Base-by-base conservation (phyloP, 129 eudicot species). In the Tagetes erecta region DNA sequence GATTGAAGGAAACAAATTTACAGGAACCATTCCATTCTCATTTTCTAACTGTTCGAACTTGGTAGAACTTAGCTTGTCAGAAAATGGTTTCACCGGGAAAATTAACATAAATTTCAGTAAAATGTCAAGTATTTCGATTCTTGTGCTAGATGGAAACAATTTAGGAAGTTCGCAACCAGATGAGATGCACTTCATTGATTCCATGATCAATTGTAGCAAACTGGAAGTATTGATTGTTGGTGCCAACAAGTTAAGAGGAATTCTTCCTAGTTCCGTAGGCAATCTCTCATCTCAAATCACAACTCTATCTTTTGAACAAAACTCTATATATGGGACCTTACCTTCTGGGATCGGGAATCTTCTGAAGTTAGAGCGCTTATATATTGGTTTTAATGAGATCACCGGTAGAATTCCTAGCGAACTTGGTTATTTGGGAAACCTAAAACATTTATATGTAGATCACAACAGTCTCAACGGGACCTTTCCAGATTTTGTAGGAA, bases 31-130 rank as follows among this genome's bases (percentile, higher is more conserved):
- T 62, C 90, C 87, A 0, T 50, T 10, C 51, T 77, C 74, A 7
- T 58, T 83, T 56, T 84, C 88, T 44, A 80, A 77, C 72, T 67
- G 73, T 64, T 77, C 85, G 46, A 71, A 80, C 68, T 50, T 86
- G 45, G 42, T 0, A 56, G 39, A 42, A 13, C 74, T 86, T 6
- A 9, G 12, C n/a, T 20, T 74, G 20, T 38, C 27, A 0, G 49
- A 4, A 4, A 86, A 83, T 3, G 12, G 30, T 12, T 78, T 83
- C 60, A 68, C 85, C 4, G 90, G 91, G 47, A 66, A 80, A 58
- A 63, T 83, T 40, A 67, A 70, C 8, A 47, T 64, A 41, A 64
- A 11, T 64, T 70, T 85, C 55, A 60, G 62, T 5, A n/a, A 59
- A 0, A 72, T 74, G 53, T 45, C 62, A n/a, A 56, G 59, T 52